Base-by-base conservation (phyloP, 2,329 filamentous ascomycete species). In the Colletotrichum lentis region DNA sequence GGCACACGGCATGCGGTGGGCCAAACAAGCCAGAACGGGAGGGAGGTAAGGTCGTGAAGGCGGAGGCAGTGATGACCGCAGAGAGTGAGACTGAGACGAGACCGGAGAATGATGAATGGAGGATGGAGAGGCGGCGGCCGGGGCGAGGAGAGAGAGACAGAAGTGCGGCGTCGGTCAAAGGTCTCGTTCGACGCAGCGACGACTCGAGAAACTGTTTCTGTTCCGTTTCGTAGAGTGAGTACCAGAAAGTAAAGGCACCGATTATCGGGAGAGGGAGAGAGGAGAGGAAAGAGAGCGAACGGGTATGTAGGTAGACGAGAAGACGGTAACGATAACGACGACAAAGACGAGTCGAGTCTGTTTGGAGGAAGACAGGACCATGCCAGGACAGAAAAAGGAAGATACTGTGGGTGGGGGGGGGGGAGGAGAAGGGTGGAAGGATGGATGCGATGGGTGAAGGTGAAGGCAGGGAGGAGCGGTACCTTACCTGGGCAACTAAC, bases 131-230 rank as follows among this genome's bases (percentile, higher is more conserved):
- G 46, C 24, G 46, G 44, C 10, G 43, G 14, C 35, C 16, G 43
- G 41, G 43, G 18, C 2, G 52, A 24, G 20, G 53, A 14, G 37
- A 43, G 22, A 24, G 52, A 22, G 54, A 39, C 12, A 53, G n/a
- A 47, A 39, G 52, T 52, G 14, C n/a, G 50, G 64, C 43, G 64
- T 62, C 65, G 65, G 54, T 52, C 35, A 60, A 35, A 60, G 46
- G 24, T 39, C 54, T 41, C 41, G 44, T 27, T 49, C 46, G 62
- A 65, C 62, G 46, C 49, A 27, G 46, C 31, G 39, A 61, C 43
- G 39, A 61, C 50, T 59, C 47, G 65, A 56, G 57, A 44, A 58
- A 47, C 14, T 59, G 61, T 64, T 67, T 67, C 61, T 58, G 61
- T 35, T 67, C 22, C 44, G 66, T 66, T 66, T 69, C 66, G 66